These are phyloP conservation scores for Zasmidium citrigriseum DNA, from an alignment of 2,329 filamentous ascomycete species.

Conservation along the genomic window DNA sequence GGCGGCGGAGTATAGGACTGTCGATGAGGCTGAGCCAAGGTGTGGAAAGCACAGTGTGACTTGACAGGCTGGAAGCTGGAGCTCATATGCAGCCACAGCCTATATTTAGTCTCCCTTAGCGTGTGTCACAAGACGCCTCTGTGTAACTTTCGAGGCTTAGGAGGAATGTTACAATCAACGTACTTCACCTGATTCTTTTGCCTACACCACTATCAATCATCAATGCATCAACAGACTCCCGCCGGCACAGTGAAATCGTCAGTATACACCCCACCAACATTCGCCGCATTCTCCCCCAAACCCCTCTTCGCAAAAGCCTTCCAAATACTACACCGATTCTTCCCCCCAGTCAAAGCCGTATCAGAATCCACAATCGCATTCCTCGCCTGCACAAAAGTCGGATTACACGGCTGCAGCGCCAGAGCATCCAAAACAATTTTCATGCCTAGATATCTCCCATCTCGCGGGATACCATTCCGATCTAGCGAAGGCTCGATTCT, in stretches of 20 bases:
- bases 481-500: slow-evolving; percentile 44
- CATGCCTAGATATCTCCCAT: slow-evolving; percentile 55
- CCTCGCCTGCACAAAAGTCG: slow-evolving; percentile 55
- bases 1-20: too few species aligned
- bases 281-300: slow-evolving; percentile 40
- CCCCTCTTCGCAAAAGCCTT: slow-evolving; percentile 59
- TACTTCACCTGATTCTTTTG: too few species aligned
- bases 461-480: slow-evolving; percentile 49
- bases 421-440: slow-evolving; percentile 57
- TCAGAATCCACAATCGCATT: slow-evolving; percentile 61
- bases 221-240: slow-evolving; percentile 12
- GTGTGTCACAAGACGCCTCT: too few species aligned
- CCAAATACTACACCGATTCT: slow-evolving; percentile 57
- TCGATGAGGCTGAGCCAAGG: too few species aligned
- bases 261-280: slow-evolving; percentile 8
- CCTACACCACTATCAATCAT: too few species aligned
- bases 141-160: too few species aligned
- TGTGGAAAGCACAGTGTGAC: too few species aligned
- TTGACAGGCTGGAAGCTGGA: too few species aligned
- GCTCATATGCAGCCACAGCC: too few species aligned
- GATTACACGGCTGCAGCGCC: slow-evolving; percentile 59
- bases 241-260: slow-evolving; percentile 17
- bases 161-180: too few species aligned
- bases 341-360: slow-evolving; percentile 51
- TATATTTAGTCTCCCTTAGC: too few species aligned